Evolutionary conservation across 192 early-diverging fungal species (phyloP), one percentile per base, ranked within the genome.

Genomic region (Linnemannia elongata): DNA sequence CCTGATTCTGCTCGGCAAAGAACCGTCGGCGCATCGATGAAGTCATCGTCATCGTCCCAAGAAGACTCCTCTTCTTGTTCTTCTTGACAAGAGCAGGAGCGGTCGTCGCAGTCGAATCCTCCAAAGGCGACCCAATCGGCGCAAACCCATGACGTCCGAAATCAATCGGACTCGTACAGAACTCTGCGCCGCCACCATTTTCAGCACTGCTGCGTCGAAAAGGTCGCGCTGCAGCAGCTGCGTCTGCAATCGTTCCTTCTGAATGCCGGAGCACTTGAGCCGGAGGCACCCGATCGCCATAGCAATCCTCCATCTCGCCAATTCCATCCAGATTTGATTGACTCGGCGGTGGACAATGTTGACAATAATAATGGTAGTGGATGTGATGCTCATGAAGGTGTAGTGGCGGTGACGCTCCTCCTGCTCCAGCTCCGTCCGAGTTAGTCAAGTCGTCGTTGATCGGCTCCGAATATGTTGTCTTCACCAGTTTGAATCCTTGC

Each of bases 1-100:
- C 55, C 74, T 85, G 79, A n/a, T 85, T 85, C 41, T 85, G 83
- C 30, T 85, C 83, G 4, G 83, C 77, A 80, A 85, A 85, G 74
- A 85, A 85, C 12, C 83, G 78, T 69, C 76, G 79, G 17, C 83
- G 66, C 83, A 85, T 80, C 30, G 83, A 76, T 1, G 83, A 85
- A 24, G 77, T 85, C 77, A 85, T 75, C 4, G 83, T 76, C 83
- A 85, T 85, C 10, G 83, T 85, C 0, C 83, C 83, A 36, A 85
- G 78, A 38, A 85, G 63, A 35, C 72, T 85, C 42, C 47, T 79
- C 57, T 69, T 80, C 57, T 60, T 79, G 57, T 73, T 85, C 69
- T 85, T 85, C n/a, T 74, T 80, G 27, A 5, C 41, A 24, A 54
- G 3, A 24, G 57, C 77, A 47, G 45, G 7, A 1, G 73, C 44